Percentiles rank a stretch among this genome's conserved stretches.
Evolutionary conservation across 129 eudicot species (phyloP).

Genomic region (Logfia minima): DNA sequence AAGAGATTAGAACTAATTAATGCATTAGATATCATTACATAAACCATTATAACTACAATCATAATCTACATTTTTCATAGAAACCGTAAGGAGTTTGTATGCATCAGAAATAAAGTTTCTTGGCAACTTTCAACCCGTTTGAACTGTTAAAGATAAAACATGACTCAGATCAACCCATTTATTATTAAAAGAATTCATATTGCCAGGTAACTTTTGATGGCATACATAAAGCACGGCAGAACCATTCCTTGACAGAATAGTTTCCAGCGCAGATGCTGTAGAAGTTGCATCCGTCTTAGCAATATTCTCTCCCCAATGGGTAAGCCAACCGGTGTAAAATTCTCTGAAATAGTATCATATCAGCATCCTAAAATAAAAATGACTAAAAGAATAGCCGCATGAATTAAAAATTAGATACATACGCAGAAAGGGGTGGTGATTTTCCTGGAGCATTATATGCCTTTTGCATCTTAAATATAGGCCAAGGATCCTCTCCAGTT

Average conservation of each 20-base stretch:
- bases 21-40: background rate
- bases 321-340: slow-evolving; percentile 96
- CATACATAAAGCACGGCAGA: slow-evolving; percentile 97
- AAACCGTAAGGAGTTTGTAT: background rate
- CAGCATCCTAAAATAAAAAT: slow-evolving; percentile 15
- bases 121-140: background rate
- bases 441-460: slow-evolving; percentile 86
- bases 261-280: slow-evolving; percentile 73
- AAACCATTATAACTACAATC: background rate
- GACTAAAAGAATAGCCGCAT: background rate
- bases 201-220: slow-evolving; percentile 1
- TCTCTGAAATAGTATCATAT: slow-evolving; percentile 49
- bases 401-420: slow-evolving; percentile 39
- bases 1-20: background rate
- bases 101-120: background rate
- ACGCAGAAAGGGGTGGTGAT: slow-evolving; percentile 96
- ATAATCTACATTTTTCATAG: too few species aligned
- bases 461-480: slow-evolving; percentile 81
- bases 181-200: background rate
- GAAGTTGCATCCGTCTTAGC: slow-evolving; percentile 76
- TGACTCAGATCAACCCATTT: background rate
- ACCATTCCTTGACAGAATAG: slow-evolving; percentile 71
- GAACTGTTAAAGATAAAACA: background rate
- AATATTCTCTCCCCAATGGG: slow-evolving; percentile 89
- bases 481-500: slow-evolving; percentile 90